Conservation (phyloP, 192 early-diverging fungal species). For the Rhizophagus prolifer region DNA sequence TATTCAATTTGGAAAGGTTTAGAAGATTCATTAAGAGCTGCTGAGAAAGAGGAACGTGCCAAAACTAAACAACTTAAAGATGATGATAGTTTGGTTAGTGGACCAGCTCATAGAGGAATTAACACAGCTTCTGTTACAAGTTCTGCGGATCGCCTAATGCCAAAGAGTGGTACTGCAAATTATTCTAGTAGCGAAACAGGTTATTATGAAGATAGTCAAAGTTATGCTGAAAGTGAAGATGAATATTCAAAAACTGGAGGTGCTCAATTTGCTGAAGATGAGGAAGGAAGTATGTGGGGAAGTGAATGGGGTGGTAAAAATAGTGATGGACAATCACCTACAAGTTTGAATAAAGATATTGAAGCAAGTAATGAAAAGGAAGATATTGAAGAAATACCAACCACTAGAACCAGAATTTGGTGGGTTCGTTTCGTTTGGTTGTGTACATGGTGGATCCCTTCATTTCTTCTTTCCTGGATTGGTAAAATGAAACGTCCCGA, state of each 20-base stretch:
- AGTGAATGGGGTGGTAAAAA: conserved; percentile 46
- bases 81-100: conserved; percentile 37
- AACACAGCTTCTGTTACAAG: conserved; percentile 38
- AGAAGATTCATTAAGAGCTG: conserved; percentile 56
- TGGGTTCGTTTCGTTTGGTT: conserved; percentile 82
- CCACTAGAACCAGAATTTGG: conserved; percentile 46
- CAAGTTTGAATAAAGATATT: conserved; percentile 7
- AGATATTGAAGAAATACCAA: conserved; percentile 51
- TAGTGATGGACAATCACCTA: conserved; percentile 2
- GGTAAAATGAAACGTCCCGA: conserved; percentile 85
- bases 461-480: conserved; percentile 51
- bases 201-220: conserved; percentile 36
- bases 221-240: conserved; percentile 41
- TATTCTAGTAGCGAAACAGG: neutral
- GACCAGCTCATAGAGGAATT: conserved; percentile 36
- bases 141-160: conserved; percentile 21
- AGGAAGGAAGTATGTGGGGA: conserved; percentile 43
- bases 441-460: conserved; percentile 83
- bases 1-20: conserved; percentile 66
- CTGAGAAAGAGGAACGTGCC: conserved; percentile 60
- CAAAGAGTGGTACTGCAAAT: neutral
- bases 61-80: conserved; percentile 42
- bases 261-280: conserved; percentile 18
- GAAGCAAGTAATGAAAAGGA: conserved; percentile 31
- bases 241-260: conserved; percentile 24